phyloP scores from a whole-genome alignment of 2,329 filamentous ascomycete genomes.

The Sordariomycetes sp. region DNA sequence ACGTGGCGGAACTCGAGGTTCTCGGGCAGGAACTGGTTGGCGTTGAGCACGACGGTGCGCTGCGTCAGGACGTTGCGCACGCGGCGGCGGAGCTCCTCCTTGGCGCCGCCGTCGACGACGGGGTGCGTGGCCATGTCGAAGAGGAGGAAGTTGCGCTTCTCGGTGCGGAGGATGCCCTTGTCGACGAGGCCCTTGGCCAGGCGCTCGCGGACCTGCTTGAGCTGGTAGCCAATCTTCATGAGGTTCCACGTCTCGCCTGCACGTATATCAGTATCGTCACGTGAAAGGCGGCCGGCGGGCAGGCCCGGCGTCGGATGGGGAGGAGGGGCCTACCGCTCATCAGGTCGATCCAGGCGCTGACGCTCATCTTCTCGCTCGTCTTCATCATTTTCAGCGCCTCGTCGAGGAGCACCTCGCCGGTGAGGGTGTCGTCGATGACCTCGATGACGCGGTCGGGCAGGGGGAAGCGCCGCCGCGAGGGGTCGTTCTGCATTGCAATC shows the following conservation, averaged over 20 bases:
- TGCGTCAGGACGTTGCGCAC: conserved; percentile 88
- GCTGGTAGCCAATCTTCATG: conserved; percentile 99
- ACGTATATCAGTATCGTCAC: not conserved
- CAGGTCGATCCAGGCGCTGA: conserved; percentile 96
- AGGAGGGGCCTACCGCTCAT: conserved; percentile 67
- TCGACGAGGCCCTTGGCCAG: conserved; percentile 95
- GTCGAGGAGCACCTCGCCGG: conserved; percentile 91
- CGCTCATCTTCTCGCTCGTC: conserved; percentile 98
- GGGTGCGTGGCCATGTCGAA: conserved; percentile 99
- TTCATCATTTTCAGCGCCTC: conserved; percentile 99
- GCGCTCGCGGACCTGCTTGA: conserved; percentile 97
- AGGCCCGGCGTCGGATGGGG: not conserved
- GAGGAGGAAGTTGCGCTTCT: conserved; percentile 98
- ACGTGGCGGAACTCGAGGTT: conserved; percentile 89
- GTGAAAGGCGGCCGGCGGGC: not conserved
- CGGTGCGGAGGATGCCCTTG: conserved; percentile 94
- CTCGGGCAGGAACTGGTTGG: conserved; percentile 82
- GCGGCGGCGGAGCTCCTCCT: conserved; percentile 89
- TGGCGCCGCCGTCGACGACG: conserved; percentile 88
- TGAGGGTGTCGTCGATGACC: conserved; percentile 91
- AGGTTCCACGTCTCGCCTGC: conserved; percentile 97
- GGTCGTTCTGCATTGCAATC: conserved; percentile 97
- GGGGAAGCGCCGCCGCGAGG: conserved; percentile 80
- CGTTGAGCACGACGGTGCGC: conserved; percentile 80
- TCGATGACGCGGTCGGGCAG: conserved; percentile 90